Evolutionary conservation across 352 stramenopile genomes (phyloP), one percentile per base, ranked within the genome.

Genomic region (Pythium coloratum): DNA sequence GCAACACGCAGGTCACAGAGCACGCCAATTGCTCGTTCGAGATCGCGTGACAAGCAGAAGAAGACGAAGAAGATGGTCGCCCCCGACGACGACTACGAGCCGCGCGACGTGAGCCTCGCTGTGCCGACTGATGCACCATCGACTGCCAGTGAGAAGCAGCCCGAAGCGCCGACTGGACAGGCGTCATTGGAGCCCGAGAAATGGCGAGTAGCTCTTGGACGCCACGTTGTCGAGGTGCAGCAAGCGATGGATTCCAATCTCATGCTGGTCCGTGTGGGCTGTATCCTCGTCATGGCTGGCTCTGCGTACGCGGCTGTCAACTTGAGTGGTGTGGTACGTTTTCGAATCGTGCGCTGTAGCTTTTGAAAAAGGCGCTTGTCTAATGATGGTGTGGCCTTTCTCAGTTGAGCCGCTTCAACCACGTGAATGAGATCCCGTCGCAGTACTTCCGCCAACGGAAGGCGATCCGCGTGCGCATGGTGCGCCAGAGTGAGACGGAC

Each of bases 191-290:
- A 34, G 42, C 1, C 24, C 1, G 64, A 71, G 64, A 70, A 46
- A 34, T 76, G 64, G 70, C 70, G 70, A 16, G 13, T 18, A 4
- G 46, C 42, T 32, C 56, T 76, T 6, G 70, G 70, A 0, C 60
- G 33, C 0, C 33, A 57, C 8, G 56, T 63, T 2, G 60, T 70
- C 10, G 20, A 53, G 13, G 20, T 71, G 18, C 70, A 76, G 32
- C 76, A 86, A 50, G 66, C 60, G n/a, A 78, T 94, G 34, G 86
- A 94, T 64, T 72, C 75, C 30, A 83, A 94, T 58, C 75, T 92
- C 51, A 75, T 73, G 62, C 72, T 94, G 18, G 85, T 94, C 62
- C 86, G 86, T 38, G 33, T 81, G 54, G 81, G 77, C 8, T 77
- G 79, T 46, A 36, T 91, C 12, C 55, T 90, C 16, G 76, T 78